These are phyloP conservation scores for Xylaria multiplex DNA, from an alignment of 2,329 filamentous ascomycete species.

Conservation along the genomic window DNA sequence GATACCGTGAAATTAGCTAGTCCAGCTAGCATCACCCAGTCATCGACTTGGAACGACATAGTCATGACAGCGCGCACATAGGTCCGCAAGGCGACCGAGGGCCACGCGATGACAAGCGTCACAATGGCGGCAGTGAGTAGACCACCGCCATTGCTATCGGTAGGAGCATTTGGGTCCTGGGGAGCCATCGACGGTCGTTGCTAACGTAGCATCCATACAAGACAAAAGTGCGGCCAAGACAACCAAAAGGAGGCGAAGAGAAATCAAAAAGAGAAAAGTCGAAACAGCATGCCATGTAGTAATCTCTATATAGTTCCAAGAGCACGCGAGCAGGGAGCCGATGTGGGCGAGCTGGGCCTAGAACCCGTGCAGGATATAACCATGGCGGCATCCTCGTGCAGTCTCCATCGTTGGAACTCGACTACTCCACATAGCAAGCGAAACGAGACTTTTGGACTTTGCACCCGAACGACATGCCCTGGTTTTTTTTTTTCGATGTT, in stretches of 20 bases:
- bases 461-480: slow-evolving; percentile 10
- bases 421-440: slow-evolving; percentile 20
- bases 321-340: slow-evolving; percentile 17
- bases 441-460: slow-evolving; percentile 4
- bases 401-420: slow-evolving; percentile 16
- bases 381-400: slow-evolving; percentile 18
- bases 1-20: slow-evolving; percentile 61
- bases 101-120: slow-evolving; percentile 50
- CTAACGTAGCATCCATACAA: slow-evolving; percentile 40
- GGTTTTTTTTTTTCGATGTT: slow-evolving; percentile 14
- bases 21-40: slow-evolving; percentile 63
- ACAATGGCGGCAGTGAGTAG: slow-evolving; percentile 50
- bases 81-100: slow-evolving; percentile 45
- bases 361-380: slow-evolving; percentile 15
- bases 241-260: slow-evolving; percentile 31
- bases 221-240: slow-evolving; percentile 31
- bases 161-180: slow-evolving; percentile 48
- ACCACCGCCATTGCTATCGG: slow-evolving; percentile 47
- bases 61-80: slow-evolving; percentile 47
- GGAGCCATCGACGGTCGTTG: slow-evolving; percentile 45
- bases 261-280: slow-evolving; percentile 10
- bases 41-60: slow-evolving; percentile 58
- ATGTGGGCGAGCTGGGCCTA: slow-evolving; percentile 8
- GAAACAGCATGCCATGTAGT: slow-evolving; percentile 12
- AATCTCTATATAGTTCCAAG: slow-evolving; percentile 25